phyloP scores from a whole-genome alignment of 2,329 filamentous ascomycete species.

The Alternaria atra region DNA sequence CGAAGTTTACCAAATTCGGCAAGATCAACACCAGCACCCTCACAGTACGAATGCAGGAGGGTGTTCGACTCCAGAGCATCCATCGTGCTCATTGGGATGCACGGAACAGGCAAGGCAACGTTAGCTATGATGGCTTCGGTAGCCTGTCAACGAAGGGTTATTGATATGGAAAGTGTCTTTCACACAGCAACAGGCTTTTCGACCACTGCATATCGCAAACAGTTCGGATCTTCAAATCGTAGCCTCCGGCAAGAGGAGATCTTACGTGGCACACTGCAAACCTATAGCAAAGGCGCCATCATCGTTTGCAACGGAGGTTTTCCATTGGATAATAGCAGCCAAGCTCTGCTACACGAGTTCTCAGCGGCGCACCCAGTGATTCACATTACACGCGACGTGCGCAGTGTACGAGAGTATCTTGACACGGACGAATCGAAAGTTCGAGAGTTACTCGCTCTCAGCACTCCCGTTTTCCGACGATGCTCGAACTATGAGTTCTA shows the following conservation, averaged over 20 bases:
- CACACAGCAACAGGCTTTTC: slow-evolving; percentile 69
- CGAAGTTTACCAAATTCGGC: slow-evolving; percentile 23
- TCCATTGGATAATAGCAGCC: slow-evolving; percentile 71
- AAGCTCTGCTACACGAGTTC: slow-evolving; percentile 69
- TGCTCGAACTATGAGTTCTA: slow-evolving; percentile 80
- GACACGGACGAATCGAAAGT: slow-evolving; percentile 63
- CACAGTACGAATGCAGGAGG: slow-evolving; percentile 38
- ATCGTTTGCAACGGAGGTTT: slow-evolving; percentile 73
- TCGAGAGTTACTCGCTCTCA: slow-evolving; percentile 65
- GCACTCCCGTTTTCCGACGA: slow-evolving; percentile 66
- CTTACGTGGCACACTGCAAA: slow-evolving; percentile 67
- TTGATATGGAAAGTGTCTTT: slow-evolving; percentile 75
- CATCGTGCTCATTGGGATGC: slow-evolving; percentile 75
- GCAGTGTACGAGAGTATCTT: slow-evolving; percentile 71
- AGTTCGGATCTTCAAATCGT: slow-evolving; percentile 69
- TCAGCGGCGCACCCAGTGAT: slow-evolving; percentile 74
- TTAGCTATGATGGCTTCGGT: slow-evolving; percentile 77
- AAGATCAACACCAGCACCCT: slow-evolving; percentile 35
- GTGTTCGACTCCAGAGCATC: slow-evolving; percentile 70
- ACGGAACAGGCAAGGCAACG: slow-evolving; percentile 79
- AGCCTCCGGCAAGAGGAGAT: slow-evolving; percentile 70
- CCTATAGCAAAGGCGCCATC: slow-evolving; percentile 67
- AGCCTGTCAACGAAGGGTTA: slow-evolving; percentile 71
- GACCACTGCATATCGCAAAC: slow-evolving; percentile 69
- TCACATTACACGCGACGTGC: slow-evolving; percentile 71